Conservation (phyloP, 441 rosid species). For the Biscutella laevigata region DNA sequence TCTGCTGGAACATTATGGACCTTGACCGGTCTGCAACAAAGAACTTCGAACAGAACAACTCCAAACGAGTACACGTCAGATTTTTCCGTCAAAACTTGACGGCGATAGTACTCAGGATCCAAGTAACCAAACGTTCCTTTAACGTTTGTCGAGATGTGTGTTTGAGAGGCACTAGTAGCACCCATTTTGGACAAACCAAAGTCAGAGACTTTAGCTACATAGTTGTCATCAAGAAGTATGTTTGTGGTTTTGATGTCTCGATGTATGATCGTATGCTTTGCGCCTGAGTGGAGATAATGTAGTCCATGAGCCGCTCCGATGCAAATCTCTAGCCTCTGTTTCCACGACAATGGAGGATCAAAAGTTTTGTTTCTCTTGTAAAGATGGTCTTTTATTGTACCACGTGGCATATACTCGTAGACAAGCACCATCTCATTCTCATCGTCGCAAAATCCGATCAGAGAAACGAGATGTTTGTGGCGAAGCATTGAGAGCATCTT, state of each 20-base stretch:
- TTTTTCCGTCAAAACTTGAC: slow-evolving; percentile 46
- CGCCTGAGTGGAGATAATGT: slow-evolving; percentile 47
- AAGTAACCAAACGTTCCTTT: slow-evolving; percentile 57
- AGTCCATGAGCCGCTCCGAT: slow-evolving; percentile 47
- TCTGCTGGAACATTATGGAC: slow-evolving; percentile 6
- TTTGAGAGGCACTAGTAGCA: slow-evolving; percentile 27
- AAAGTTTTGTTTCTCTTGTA: slow-evolving; percentile 22
- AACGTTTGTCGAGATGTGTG: slow-evolving; percentile 47
- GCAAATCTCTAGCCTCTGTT: slow-evolving; percentile 48
- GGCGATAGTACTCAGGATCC: slow-evolving; percentile 53
- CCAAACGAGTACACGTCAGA: slow-evolving; percentile 64
- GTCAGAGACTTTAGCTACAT: slow-evolving; percentile 56
- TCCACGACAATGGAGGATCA: slow-evolving; percentile 49
- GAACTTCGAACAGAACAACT: slow-evolving; percentile 45
- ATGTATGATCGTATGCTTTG: slow-evolving; percentile 40
- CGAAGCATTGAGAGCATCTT: slow-evolving; percentile 53
- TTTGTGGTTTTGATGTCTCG: slow-evolving; percentile 54
- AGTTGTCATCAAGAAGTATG: slow-evolving; percentile 46
- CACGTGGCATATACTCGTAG: slow-evolving; percentile 49
- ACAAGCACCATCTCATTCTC: slow-evolving; percentile 45
- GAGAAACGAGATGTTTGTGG: slow-evolving; percentile 43
- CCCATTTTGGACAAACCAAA: slow-evolving; percentile 51
- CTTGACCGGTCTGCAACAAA: slow-evolving; percentile 38
- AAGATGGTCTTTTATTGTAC: slow-evolving; percentile 45
- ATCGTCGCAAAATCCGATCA: slow-evolving; percentile 51